A percentile compares a stretch with the other conserved stretches of the same genome.
Evolutionary conservation across 305 asterid genomes (phyloP).

Genomic region (Nicotiana rustica): DNA sequence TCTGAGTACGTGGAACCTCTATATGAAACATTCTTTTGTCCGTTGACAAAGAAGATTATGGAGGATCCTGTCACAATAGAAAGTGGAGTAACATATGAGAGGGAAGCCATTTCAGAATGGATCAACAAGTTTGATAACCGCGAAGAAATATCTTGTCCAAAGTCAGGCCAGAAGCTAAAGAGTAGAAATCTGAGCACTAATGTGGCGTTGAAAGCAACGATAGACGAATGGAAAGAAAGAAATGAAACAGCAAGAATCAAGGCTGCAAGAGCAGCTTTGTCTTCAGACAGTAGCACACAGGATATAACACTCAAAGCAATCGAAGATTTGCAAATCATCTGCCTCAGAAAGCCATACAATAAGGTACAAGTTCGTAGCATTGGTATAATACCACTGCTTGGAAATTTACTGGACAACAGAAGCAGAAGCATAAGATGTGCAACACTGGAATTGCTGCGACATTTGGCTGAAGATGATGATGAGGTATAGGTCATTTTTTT

Average conservation of each 20-base stretch:
- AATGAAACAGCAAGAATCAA: slow-evolving; percentile 73
- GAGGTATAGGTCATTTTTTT: slow-evolving; percentile 60
- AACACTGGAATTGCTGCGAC: slow-evolving; percentile 57
- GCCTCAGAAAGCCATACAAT: slow-evolving; percentile 57
- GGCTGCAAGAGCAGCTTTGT: slow-evolving; percentile 74
- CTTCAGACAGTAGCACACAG: slow-evolving; percentile 64
- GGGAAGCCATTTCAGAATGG: slow-evolving; percentile 64
- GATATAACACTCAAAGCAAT: slow-evolving; percentile 74
- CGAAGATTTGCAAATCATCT: slow-evolving; percentile 59
- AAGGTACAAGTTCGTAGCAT: slow-evolving; percentile 63
- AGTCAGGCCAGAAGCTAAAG: slow-evolving; percentile 59
- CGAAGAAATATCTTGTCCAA: slow-evolving; percentile 63
- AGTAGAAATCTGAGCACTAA: slow-evolving; percentile 57
- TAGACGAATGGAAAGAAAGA: slow-evolving; percentile 82
- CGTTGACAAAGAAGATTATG: slow-evolving; percentile 73
- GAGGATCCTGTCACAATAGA: slow-evolving; percentile 82
- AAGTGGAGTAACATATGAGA: slow-evolving; percentile 78
- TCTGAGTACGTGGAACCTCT: slow-evolving; percentile 64
- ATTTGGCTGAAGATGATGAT: slow-evolving; percentile 68
- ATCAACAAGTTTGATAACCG: slow-evolving; percentile 45
- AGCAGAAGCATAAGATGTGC: slow-evolving; percentile 60
- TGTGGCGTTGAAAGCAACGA: slow-evolving; percentile 72
- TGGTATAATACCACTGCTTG: slow-evolving; percentile 72
- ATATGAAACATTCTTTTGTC: slow-evolving; percentile 78
- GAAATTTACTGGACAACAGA: slow-evolving; percentile 56